Evolutionary conservation across 106 monocot species (phyloP).

Genomic region (Amphibolis antarctica): DNA sequence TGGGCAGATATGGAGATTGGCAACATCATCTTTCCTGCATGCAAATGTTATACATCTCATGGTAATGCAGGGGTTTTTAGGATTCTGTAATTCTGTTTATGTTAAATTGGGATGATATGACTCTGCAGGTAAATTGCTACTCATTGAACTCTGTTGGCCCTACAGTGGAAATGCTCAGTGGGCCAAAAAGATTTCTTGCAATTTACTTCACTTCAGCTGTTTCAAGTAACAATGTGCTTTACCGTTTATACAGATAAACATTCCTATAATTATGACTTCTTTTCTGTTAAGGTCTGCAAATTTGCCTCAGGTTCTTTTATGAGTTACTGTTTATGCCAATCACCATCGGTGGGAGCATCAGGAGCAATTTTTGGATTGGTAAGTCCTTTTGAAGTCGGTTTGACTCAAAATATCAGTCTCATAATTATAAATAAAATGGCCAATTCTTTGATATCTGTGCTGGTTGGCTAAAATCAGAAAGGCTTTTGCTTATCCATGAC

Average conservation of each 20-base stretch:
- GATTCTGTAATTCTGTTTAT: neutral
- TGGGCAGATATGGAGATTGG: constrained; percentile 74
- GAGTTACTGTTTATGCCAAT: constrained; percentile 61
- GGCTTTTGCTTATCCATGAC: too few species aligned
- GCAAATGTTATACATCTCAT: constrained; percentile 64
- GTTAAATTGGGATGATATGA: neutral
- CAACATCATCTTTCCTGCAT: constrained; percentile 70
- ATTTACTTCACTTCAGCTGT: constrained; percentile 78
- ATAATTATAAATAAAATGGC: neutral
- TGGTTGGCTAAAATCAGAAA: neutral
- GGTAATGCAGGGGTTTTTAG: constrained; percentile 14
- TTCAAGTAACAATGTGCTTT: constrained; percentile 42
- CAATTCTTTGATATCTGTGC: neutral
- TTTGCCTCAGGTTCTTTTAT: constrained; percentile 55
- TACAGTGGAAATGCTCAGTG: constrained; percentile 56
- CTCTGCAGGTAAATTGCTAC: constrained; percentile 65
- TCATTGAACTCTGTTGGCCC: constrained; percentile 89
- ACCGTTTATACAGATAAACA: constrained; percentile 2
- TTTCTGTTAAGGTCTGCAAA: constrained; percentile 9
- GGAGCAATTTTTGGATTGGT: constrained; percentile 95
- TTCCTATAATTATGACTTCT: constrained; percentile 3
- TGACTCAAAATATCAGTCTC: neutral
- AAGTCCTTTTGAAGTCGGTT: constrained; percentile 13
- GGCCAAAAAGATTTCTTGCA: constrained; percentile 62
- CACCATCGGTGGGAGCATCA: constrained; percentile 82